A percentile compares a stretch with the other conserved stretches of the same genome.
Conservation (phyloP, 768 basidiomycete genomes). For the Mycena indigotica region DNA sequence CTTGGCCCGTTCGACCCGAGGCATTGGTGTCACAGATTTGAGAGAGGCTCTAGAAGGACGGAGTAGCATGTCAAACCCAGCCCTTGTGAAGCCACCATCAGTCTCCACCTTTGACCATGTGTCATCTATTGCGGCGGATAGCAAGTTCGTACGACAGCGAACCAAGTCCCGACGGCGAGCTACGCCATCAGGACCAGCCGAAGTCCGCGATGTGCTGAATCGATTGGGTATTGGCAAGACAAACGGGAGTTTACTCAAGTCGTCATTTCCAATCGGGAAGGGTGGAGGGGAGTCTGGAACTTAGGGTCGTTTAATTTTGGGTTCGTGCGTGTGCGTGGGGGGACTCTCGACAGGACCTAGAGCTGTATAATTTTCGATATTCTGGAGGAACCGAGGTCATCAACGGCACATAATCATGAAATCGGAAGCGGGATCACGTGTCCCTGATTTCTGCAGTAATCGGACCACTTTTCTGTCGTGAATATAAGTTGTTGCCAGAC, state of each 20-base stretch:
- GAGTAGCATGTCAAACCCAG: conserved; percentile 78
- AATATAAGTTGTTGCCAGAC: background rate
- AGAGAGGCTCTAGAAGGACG: conserved; percentile 88
- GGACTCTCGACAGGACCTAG: too few species aligned
- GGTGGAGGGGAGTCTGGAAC: background rate
- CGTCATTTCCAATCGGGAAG: conserved; percentile 65
- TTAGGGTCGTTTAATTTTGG: conserved; percentile 13
- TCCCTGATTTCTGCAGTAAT: background rate
- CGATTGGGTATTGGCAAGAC: conserved; percentile 83
- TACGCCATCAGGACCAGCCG: conserved; percentile 55
- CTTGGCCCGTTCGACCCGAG: conserved; percentile 73
- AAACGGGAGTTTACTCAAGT: conserved; percentile 62
- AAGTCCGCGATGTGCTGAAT: conserved; percentile 81
- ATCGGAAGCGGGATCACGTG: too few species aligned
- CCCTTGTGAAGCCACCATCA: conserved; percentile 67
- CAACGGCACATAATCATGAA: too few species aligned
- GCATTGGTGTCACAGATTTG: conserved; percentile 85
- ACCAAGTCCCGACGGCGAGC: conserved; percentile 56
- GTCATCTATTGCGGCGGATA: conserved; percentile 46
- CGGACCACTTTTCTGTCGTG: background rate
- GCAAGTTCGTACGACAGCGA: conserved; percentile 35
- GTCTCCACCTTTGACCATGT: conserved; percentile 76
- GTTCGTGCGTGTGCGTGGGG: too few species aligned
- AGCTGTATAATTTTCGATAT: too few species aligned
- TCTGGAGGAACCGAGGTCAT: background rate